Evolutionary conservation across 2,329 filamentous ascomycete species (phyloP).

Genomic region (Mariannaea elegans): DNA sequence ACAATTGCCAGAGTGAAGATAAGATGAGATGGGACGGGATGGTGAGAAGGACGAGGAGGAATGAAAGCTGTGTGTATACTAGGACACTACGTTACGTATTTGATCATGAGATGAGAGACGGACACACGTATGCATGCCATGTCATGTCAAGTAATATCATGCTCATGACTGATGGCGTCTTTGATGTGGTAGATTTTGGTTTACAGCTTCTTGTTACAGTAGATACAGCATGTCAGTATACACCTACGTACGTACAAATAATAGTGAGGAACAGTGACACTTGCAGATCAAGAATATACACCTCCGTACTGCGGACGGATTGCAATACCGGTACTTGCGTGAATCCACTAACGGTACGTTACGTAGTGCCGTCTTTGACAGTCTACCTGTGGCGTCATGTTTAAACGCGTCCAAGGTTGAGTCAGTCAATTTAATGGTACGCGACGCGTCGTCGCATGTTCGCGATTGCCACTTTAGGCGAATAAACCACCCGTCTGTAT

Average conservation of each 20-base stretch:
- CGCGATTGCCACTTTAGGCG: constrained; percentile 27
- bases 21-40: not conserved
- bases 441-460: constrained; percentile 36
- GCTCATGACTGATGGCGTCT: not conserved
- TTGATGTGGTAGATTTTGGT: constrained; percentile 7
- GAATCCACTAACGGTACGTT: no score
- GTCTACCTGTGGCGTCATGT: not conserved
- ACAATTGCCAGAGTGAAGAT: not conserved
- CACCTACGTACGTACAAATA: not conserved
- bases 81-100: constrained; percentile 4
- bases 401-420: constrained; percentile 5
- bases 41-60: not conserved
- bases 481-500: no score
- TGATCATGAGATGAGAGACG: constrained; percentile 8
- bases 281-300: no score
- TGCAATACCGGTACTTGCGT: no score
- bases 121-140: not conserved
- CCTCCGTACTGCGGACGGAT: no score
- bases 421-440: constrained; percentile 25
- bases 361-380: no score
- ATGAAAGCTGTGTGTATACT: constrained; percentile 3
- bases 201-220: not conserved
- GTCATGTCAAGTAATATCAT: not conserved
- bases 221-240: not conserved
- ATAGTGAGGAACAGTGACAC: no score